Evolutionary conservation across 805 yeast species (phyloP).

Genomic region (fission yeast (Schizosaccharomyces pombe)): ASM294v3 CU329670.1:1157001-1157500

Average conservation of each 20-base stretch:
- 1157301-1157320: conserved; percentile 11
- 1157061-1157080: no score
- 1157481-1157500: conserved; percentile 25
- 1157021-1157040: no score
- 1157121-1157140: not conserved
- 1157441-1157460: conserved; percentile 38
- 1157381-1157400: conserved; percentile 6
- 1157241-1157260: conserved; percentile 32
- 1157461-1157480: conserved; percentile 36
- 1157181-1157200: conserved; percentile 9
- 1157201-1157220: conserved; percentile 21
- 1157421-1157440: conserved; percentile 53
- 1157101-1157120: not conserved
- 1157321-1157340: conserved; percentile 12
- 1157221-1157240: conserved; percentile 47
- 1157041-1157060: no score
- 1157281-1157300: conserved; percentile 90
- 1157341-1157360: conserved; percentile 6
- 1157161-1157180: conserved; percentile 8
- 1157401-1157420: conserved; percentile 7
- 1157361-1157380: conserved; percentile 4
- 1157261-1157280: conserved; percentile 57
- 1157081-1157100: no score
- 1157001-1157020: no score
- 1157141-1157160: conserved; percentile 2